Conservation (phyloP, 2,329 filamentous ascomycete genomes). For the Lomentospora prolificans region DNA sequence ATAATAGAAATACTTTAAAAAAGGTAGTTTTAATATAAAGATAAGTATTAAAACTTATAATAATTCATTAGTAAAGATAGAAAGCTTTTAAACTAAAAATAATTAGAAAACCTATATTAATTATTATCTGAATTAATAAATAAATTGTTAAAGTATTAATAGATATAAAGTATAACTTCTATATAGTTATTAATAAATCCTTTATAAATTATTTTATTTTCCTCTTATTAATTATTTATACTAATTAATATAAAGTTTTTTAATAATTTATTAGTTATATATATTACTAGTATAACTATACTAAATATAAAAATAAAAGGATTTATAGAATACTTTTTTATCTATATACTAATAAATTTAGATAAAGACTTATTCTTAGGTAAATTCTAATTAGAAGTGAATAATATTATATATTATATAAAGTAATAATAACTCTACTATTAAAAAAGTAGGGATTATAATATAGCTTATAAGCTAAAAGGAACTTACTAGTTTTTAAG, state of each 20-base stretch:
- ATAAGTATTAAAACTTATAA: background rate
- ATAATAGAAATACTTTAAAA: background rate
- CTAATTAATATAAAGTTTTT: background rate
- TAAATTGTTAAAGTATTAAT: background rate
- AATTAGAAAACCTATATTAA: background rate
- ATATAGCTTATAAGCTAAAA: background rate
- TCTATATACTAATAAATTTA: background rate
- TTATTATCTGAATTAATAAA: background rate
- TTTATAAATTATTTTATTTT: background rate
- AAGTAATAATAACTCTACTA: background rate
- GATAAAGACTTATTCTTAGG: background rate
- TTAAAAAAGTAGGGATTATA: background rate
- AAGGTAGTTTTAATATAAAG: background rate
- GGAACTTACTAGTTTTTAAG: background rate
- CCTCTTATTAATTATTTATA: background rate
- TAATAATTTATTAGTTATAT: background rate
- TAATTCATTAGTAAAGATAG: background rate
- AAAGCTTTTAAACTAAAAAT: background rate
- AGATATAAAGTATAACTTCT: background rate
- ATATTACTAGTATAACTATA: background rate
- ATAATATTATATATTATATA: conserved; percentile 1
- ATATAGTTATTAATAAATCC: background rate
- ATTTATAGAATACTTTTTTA: background rate
- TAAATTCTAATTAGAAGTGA: background rate
- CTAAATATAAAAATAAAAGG: no score